These are phyloP conservation scores for Beauveria sp. DNA, from an alignment of 2,329 filamentous ascomycete genomes.

Conservation along the genomic window DNA sequence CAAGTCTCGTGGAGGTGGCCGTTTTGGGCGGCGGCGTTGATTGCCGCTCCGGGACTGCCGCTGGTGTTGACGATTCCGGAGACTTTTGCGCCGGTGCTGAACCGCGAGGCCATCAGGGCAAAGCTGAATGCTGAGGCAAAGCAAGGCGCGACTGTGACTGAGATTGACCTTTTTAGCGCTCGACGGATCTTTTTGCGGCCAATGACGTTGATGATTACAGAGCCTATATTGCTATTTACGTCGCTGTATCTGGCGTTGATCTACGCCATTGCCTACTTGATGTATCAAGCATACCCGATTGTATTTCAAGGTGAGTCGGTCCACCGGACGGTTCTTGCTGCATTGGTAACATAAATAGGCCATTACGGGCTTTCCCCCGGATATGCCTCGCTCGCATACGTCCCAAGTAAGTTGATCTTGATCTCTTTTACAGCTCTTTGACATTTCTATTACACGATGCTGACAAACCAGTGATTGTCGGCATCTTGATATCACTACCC, in stretches of 20 bases:
- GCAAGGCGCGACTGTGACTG: slow-evolving; percentile 35
- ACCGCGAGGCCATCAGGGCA: slow-evolving; percentile 39
- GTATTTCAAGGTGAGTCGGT: slow-evolving; percentile 30
- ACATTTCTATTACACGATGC: too few relatives aligned
- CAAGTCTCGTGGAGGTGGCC: slow-evolving; percentile 34
- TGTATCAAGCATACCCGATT: slow-evolving; percentile 45
- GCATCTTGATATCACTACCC: slow-evolving; percentile 17
- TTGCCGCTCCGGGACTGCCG: slow-evolving; percentile 22
- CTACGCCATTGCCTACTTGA: slow-evolving; percentile 44
- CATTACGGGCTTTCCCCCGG: slow-evolving; percentile 38
- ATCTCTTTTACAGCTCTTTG: too few relatives aligned
- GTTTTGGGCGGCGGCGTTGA: slow-evolving; percentile 31
- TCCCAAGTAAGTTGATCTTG: slow-evolving; percentile 34
- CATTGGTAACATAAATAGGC: slow-evolving; percentile 10
- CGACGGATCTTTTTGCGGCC: slow-evolving; percentile 43
- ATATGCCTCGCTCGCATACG: slow-evolving; percentile 38
- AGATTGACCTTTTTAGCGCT: slow-evolving; percentile 27
- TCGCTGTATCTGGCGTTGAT: slow-evolving; percentile 42
- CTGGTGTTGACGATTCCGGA: slow-evolving; percentile 33
- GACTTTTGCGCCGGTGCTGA: slow-evolving; percentile 43
- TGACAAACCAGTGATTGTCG: slow-evolving; percentile 22
- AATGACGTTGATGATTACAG: slow-evolving; percentile 37
- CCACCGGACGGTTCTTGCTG: neutral
- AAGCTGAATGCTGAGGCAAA: slow-evolving; percentile 28
- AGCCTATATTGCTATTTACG: slow-evolving; percentile 43